phyloP scores from a whole-genome alignment of 805 yeast genomes.

The Blastobotrys mokoenaii region DNA sequence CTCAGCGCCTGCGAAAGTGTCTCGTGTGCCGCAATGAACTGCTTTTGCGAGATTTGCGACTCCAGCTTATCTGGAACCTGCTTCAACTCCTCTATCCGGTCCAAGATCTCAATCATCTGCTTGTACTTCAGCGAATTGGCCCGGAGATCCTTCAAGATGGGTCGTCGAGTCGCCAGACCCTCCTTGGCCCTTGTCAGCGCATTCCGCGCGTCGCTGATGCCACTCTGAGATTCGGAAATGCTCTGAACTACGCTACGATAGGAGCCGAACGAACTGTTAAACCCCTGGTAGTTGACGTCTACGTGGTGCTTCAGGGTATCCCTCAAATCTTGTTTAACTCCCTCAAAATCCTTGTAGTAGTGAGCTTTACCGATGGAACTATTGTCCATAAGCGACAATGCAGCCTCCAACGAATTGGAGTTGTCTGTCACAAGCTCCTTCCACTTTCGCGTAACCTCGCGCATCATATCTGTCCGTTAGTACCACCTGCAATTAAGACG shows the following conservation, averaged over 20 bases:
- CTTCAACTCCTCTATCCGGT: slow-evolving; percentile 53
- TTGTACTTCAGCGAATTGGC: slow-evolving; percentile 52
- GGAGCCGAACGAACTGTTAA: slow-evolving; percentile 78
- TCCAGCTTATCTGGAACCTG: slow-evolving; percentile 58
- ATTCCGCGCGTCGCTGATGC: slow-evolving; percentile 40
- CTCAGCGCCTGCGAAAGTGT: slow-evolving; percentile 39
- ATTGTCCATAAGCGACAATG: slow-evolving; percentile 73
- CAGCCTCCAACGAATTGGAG: slow-evolving; percentile 78
- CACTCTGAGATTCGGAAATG: slow-evolving; percentile 56
- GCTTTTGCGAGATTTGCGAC: slow-evolving; percentile 55
- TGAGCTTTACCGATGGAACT: slow-evolving; percentile 88
- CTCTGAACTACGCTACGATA: slow-evolving; percentile 63
- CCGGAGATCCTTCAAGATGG: slow-evolving; percentile 55
- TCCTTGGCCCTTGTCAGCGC: slow-evolving; percentile 41
- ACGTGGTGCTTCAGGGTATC: slow-evolving; percentile 59
- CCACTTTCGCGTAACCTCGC: slow-evolving; percentile 38
- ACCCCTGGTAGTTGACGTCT: slow-evolving; percentile 65
- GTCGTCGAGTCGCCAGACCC: slow-evolving; percentile 46
- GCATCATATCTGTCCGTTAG: slow-evolving; percentile 12
- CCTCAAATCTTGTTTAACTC: slow-evolving; percentile 49
- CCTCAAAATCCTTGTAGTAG: slow-evolving; percentile 55
- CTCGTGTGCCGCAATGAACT: slow-evolving; percentile 56
- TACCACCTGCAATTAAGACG: not conserved
- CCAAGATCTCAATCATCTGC: slow-evolving; percentile 63
- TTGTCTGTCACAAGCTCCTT: slow-evolving; percentile 40